Base-by-base conservation (phyloP, 208 protist genomes). In the Kentomonas sorsogonicus region DNA sequence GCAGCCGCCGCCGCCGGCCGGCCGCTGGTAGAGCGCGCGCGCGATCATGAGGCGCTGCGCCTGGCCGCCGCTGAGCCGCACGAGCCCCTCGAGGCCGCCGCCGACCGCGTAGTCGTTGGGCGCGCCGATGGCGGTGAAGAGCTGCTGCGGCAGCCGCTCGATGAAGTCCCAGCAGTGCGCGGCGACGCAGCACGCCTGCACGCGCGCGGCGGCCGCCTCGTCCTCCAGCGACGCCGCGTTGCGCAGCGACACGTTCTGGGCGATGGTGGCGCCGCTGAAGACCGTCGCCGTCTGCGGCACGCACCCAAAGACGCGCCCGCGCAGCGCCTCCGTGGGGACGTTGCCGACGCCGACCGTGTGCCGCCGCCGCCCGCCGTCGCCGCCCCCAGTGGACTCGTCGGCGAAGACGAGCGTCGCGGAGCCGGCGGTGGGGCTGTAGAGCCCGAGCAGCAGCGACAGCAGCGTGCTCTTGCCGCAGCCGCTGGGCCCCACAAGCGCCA, bases 401-500 rank as follows among this genome's bases (percentile, higher is more conserved):
- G 23, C 6, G 29, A 38, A 31, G 55, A 38, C 36, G 29, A 77
- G 55, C 16, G 63, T 66, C 16, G 50, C 30, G 29, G 23, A n/a
- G 4, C 50, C 15, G 5, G 22, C 18, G 33, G 26, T 44, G 50
- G 20, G 18, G 5, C 39, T 45, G 70, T 91, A 91, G 38, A 92
- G 61, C 0, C 67, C 80, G 0, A 92, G 55, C 31, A 92, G 52
- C 33, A 92, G 64, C 5, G 69, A 74, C n/a, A 92, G 66, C 38
- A 89, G 59, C 13, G 84, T 92, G 27, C 75, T 85, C 67, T 92
- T 92, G 30, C 84, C 84, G 46, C 74, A 82, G 4, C 84, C 84
- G 45, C 80, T 89, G 3, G 66, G 63, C 1, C 84, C 78, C 0
- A 77, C 67, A 0, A 92, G 47, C 40, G 72, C 83, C 39, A 92